These are phyloP conservation scores for Suhomyces prunicola DNA, from an alignment of 805 yeast species.

Conservation along the genomic window DNA sequence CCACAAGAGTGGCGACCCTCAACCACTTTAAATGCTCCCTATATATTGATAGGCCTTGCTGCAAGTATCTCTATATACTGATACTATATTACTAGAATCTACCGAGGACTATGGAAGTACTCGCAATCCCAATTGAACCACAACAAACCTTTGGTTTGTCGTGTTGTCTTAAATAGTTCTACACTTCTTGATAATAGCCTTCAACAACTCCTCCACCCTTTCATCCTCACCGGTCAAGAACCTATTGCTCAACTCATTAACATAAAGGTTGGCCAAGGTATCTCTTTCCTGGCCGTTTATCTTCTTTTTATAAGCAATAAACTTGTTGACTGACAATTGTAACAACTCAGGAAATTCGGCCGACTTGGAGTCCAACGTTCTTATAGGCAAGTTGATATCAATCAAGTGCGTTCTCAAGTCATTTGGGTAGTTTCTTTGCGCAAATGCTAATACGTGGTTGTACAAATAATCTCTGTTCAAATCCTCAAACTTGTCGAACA, in stretches of 20 bases:
- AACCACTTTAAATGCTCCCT: too few species aligned
- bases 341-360: conserved; percentile 54
- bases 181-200: conserved; percentile 40
- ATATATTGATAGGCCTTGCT: too few species aligned
- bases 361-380: conserved; percentile 43
- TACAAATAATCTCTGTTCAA: conserved; percentile 68
- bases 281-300: conserved; percentile 27
- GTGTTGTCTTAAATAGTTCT: conserved; percentile 10
- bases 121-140: too few species aligned
- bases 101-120: too few species aligned
- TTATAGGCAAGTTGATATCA: conserved; percentile 66
- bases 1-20: too few species aligned
- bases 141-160: too few species aligned
- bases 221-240: conserved; percentile 23
- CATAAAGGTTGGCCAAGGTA: conserved; percentile 28
- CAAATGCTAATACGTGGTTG: conserved; percentile 57
- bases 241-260: conserved; percentile 22
- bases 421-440: conserved; percentile 42
- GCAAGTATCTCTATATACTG: too few species aligned
- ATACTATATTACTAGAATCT: too few species aligned
- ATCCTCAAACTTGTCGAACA: conserved; percentile 68
- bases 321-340: conserved; percentile 70
- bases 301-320: conserved; percentile 55
- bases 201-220: conserved; percentile 30
- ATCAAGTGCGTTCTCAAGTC: conserved; percentile 42